These are phyloP conservation scores for Collybia sordida DNA, from an alignment of 768 basidiomycete genomes.

Conservation along the genomic window DNA sequence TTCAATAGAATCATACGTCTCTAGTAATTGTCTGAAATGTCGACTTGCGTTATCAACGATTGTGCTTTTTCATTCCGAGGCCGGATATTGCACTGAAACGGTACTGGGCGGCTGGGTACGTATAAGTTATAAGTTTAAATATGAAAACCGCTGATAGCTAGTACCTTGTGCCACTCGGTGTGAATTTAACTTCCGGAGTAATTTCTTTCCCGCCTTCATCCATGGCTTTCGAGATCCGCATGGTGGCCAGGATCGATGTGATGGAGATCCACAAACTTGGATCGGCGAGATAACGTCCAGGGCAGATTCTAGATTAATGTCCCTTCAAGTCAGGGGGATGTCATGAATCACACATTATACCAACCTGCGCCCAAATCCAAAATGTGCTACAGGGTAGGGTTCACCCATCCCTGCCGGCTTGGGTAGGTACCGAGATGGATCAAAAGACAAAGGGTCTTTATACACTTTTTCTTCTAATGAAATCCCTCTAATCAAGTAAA, in stretches of 20 bases:
- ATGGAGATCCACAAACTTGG: slow-evolving; percentile 30
- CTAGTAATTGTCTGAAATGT: no score
- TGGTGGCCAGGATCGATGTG: slow-evolving; percentile 20
- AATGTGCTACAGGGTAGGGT: slow-evolving; percentile 9
- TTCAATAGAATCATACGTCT: no score
- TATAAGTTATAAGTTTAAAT: no score
- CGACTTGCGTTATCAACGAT: background rate
- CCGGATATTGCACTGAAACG: background rate
- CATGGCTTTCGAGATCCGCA: slow-evolving; percentile 35
- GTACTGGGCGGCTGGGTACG: background rate
- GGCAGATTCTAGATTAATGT: slow-evolving; percentile 28
- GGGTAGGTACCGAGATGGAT: slow-evolving; percentile 38
- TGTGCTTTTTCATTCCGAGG: background rate
- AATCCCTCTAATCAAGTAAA: slow-evolving; percentile 42
- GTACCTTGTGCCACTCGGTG: no score
- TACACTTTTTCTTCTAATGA: slow-evolving; percentile 36
- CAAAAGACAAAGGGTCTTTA: slow-evolving; percentile 36
- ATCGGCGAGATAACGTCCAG: slow-evolving; percentile 44
- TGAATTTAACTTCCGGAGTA: background rate
- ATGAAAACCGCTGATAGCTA: no score
- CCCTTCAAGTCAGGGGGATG: background rate
- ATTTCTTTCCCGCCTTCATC: slow-evolving; percentile 33
- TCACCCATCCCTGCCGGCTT: slow-evolving; percentile 14
- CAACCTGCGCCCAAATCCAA: slow-evolving; percentile 26
- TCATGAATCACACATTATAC: background rate